These are phyloP conservation scores for Pleurozium schreberi DNA, from an alignment of 225 moss, liverwort and hornwort species.

Conservation along the genomic window DNA sequence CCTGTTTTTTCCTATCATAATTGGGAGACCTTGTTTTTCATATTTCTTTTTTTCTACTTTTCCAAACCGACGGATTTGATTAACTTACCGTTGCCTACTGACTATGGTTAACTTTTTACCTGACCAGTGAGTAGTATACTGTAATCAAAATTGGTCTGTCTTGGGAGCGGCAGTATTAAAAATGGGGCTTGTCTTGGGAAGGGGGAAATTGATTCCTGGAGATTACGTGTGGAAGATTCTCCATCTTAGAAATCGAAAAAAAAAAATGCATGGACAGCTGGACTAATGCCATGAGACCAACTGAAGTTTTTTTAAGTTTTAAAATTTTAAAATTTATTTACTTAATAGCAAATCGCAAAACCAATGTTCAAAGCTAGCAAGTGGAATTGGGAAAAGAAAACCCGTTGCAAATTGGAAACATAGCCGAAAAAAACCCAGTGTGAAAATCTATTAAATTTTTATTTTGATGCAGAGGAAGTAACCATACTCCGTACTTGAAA, in stretches of 20 bases:
- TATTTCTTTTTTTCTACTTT: not conserved
- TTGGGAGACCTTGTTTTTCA: not conserved
- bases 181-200: not conserved
- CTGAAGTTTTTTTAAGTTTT: too few relatives aligned
- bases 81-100: not conserved
- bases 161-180: not conserved
- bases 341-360: too few relatives aligned
- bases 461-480: too few relatives aligned
- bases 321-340: too few relatives aligned
- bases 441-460: too few relatives aligned
- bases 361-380: too few relatives aligned
- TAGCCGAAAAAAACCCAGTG: too few relatives aligned
- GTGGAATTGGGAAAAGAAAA: too few relatives aligned
- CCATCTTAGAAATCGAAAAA: too few relatives aligned
- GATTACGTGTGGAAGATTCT: not conserved
- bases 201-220: not conserved
- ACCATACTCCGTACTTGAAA: too few relatives aligned
- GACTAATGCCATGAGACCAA: not conserved
- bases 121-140: not conserved
- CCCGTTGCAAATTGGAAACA: too few relatives aligned
- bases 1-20: not conserved
- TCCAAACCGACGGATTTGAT: too few relatives aligned
- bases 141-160: not conserved
- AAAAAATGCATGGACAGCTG: not conserved
- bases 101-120: not conserved